Evolutionary conservation across 805 yeast species (phyloP), one percentile per base, ranked within the genome.

Genomic region (Pichia nakasei): DNA sequence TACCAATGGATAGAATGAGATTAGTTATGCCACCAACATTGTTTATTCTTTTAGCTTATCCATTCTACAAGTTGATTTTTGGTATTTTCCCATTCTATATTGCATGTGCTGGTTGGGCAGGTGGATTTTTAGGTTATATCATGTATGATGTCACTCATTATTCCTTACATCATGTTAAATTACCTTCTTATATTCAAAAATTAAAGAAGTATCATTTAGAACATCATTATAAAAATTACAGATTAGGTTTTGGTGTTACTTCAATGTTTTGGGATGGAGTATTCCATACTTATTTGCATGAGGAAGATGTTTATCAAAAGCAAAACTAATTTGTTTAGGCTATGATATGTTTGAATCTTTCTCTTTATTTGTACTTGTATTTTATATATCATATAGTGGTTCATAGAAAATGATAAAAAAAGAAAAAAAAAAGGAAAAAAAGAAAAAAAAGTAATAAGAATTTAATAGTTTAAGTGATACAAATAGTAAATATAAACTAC

Each of bases 191-290:
- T 59, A 68, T 87, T 66, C 88, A 85, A 61, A 79, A 76, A 26
- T 69, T 87, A 58, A 93, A 93, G 66, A 85, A 84, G 41, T 82
- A 87, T 61, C 99, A 93, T 64, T 74, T 93, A 65, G 97, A 91
- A 63, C 99, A 93, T 65, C 99, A 93, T 62, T 93, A 93, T 72
- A 89, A 91, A 70, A 91, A 93, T 66, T 93, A 86, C 65, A 95
- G 94, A 65, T 68, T 89, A 54, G 99, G 97, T 1, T 93, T 89
- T 55, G 99, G 99, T 53, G 97, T 93, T 50, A 87, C 97, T 26
- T 76, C 88, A 49, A 80, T 77, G 66, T 86, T 86, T 66, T 93
- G 98, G 98, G 98, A 93, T 64, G 74, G 67, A 22, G 85, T 93
- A 11, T 93, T 93, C 62, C 85, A 84, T 46, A 91, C 97, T 35